These are phyloP conservation scores for Blastosporella zonata DNA, from an alignment of 1,284 basidiomycete species.

Conservation along the genomic window DNA sequence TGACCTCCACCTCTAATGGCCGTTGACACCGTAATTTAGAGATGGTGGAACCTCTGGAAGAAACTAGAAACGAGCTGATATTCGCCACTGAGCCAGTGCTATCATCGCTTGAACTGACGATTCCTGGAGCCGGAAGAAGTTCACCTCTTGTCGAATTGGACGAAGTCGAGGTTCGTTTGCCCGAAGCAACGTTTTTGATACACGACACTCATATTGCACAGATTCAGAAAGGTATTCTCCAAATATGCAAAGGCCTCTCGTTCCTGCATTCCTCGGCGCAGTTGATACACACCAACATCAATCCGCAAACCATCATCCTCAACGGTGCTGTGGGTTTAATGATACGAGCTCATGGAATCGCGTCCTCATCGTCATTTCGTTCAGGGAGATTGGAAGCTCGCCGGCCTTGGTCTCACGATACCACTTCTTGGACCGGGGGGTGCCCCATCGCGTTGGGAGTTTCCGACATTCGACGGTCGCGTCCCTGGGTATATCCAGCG, in stretches of 20 bases:
- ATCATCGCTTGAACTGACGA: constrained; percentile 74
- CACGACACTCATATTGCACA: constrained; percentile 30
- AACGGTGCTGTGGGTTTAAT: constrained; percentile 74
- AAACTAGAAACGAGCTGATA: constrained; percentile 82
- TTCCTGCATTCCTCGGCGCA: constrained; percentile 93
- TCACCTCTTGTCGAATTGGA: constrained; percentile 70
- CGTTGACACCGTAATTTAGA: constrained; percentile 43
- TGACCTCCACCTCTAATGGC: background rate
- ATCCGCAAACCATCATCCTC: constrained; percentile 82
- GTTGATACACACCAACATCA: constrained; percentile 90
- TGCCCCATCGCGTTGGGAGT: constrained; percentile 78
- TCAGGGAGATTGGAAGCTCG: constrained; percentile 98
- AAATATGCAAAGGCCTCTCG: constrained; percentile 88
- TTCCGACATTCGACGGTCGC: constrained; percentile 83
- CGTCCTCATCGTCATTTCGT: constrained; percentile 7
- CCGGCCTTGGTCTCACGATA: constrained; percentile 86
- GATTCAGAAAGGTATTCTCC: constrained; percentile 96
- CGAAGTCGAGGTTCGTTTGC: constrained; percentile 77
- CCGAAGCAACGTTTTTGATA: background rate
- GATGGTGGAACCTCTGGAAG: constrained; percentile 98
- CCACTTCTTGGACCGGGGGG: constrained; percentile 73
- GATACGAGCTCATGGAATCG: background rate
- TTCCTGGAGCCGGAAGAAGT: constrained; percentile 58
- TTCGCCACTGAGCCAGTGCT: constrained; percentile 93
- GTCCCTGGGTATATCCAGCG: constrained; percentile 84